These are phyloP conservation scores for Venturia aucupariae DNA, from an alignment of 2,329 filamentous ascomycete genomes.

Conservation along the genomic window DNA sequence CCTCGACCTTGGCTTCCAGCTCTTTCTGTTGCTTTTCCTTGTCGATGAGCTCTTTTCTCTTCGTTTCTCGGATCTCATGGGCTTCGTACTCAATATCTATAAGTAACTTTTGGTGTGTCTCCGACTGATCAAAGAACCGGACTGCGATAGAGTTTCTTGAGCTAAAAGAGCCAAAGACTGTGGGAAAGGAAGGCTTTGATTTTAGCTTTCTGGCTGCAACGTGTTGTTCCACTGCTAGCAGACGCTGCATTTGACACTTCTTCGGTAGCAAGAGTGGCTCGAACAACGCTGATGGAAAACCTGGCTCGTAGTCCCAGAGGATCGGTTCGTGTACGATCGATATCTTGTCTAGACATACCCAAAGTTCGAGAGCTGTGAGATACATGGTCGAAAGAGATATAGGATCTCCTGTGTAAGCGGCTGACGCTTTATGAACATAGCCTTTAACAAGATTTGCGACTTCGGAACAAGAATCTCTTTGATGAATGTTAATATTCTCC, in stretches of 20 bases:
- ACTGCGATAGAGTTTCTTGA: background rate
- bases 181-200: background rate
- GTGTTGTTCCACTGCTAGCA: conserved; percentile 43
- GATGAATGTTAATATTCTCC: background rate
- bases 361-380: conserved; percentile 48
- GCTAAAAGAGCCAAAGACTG: background rate
- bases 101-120: background rate
- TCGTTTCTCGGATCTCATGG: background rate
- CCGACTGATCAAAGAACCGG: background rate
- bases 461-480: background rate
- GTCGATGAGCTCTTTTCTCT: background rate
- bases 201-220: conserved; percentile 30
- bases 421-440: background rate
- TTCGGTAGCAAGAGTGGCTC: conserved; percentile 46
- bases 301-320: conserved; percentile 42
- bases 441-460: background rate
- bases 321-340: conserved; percentile 37
- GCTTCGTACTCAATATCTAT: background rate
- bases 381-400: conserved; percentile 33
- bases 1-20: background rate
- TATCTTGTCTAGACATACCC: conserved; percentile 47
- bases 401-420: background rate
- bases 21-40: background rate
- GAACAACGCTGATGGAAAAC: conserved; percentile 41
- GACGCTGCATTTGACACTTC: conserved; percentile 39